phyloP scores from a whole-genome alignment of 345 rosid species.

The Brassica cretica region DNA sequence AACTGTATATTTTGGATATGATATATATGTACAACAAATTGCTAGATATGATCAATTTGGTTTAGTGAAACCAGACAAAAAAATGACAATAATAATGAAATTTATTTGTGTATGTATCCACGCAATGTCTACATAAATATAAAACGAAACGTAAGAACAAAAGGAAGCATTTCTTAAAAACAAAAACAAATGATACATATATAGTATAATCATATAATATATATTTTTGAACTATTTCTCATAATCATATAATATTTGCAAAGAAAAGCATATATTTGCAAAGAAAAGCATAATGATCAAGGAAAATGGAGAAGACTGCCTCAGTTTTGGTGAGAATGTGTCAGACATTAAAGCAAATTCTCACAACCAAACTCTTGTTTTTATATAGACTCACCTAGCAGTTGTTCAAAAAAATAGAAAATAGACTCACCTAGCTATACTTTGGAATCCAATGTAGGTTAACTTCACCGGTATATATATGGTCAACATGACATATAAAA shows the following conservation, averaged over 20 bases:
- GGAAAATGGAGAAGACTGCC: conserved; percentile 30
- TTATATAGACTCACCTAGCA: background rate
- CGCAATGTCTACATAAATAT: background rate
- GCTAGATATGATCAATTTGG: background rate
- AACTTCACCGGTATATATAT: background rate
- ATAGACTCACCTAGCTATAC: background rate
- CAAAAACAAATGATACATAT: background rate
- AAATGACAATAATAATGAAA: background rate
- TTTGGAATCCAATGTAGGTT: conserved; percentile 27
- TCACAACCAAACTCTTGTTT: conserved; percentile 2
- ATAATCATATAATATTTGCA: background rate
- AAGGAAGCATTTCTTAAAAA: background rate
- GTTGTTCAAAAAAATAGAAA: no score
- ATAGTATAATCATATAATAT: background rate
- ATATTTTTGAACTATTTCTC: no score
- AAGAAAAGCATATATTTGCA: conserved; percentile 14
- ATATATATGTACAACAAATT: background rate
- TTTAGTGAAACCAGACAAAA: conserved; percentile 2
- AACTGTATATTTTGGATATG: background rate
- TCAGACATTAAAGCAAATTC: conserved; percentile 36
- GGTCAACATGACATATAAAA: background rate
- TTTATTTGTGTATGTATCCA: background rate
- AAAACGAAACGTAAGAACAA: background rate
- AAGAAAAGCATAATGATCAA: conserved; percentile 28
- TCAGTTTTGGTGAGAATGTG: conserved; percentile 39